phyloP scores from a whole-genome alignment of 345 rosid species.

The Sisymbrium altissimum region DNA sequence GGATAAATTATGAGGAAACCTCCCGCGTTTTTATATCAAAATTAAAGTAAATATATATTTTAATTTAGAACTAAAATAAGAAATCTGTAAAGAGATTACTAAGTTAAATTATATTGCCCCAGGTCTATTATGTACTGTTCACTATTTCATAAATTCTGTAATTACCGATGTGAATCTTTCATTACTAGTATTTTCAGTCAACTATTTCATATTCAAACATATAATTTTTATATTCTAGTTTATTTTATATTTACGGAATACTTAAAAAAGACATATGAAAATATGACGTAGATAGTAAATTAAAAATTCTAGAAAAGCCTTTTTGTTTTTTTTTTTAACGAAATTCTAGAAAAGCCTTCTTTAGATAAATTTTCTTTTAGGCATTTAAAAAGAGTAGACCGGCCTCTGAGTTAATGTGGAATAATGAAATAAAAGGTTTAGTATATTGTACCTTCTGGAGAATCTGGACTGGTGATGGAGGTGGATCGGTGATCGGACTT shows the following conservation, averaged over 20 bases:
- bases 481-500: slow-evolving; percentile 3
- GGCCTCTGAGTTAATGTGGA: background rate
- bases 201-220: background rate
- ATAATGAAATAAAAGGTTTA: background rate
- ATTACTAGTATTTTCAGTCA: background rate
- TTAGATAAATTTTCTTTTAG: background rate
- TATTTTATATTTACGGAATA: background rate
- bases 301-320: background rate
- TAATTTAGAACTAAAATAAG: background rate
- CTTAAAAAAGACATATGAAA: background rate
- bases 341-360: background rate
- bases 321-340: too few species aligned
- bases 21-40: too few species aligned
- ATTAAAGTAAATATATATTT: too few species aligned
- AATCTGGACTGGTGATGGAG: slow-evolving; percentile 22
- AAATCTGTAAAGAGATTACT: background rate
- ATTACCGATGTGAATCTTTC: too few species aligned
- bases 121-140: too few species aligned
- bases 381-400: background rate
- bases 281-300: background rate
- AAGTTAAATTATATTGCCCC: background rate
- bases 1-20: background rate
- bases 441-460: slow-evolving; percentile 3
- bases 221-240: background rate
- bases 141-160: too few species aligned